Base-by-base conservation (phyloP, 202 grass and related monocot species). In the Saccharum hybrid region DNA sequence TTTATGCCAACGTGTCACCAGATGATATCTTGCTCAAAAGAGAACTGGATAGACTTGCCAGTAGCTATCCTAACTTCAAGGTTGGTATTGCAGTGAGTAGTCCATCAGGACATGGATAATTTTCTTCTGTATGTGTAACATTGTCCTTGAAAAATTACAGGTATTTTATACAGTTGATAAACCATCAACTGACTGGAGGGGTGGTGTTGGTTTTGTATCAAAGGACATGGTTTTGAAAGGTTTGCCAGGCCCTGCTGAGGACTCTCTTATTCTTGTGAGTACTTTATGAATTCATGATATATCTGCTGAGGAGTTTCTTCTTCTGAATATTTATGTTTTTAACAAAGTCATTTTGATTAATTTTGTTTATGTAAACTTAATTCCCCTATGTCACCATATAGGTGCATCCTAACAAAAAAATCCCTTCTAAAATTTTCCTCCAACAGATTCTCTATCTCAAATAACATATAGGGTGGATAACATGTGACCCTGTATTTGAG, bases 81-180 rank as follows among this genome's bases (percentile, higher is more conserved):
- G 94, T 97, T 82, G 49, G 52, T 86, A 82, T 42, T 59, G 14
- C 23, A 76, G 70, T 52, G 70, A 45, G 22, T 87, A 43, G 42
- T 74, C 8, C 45, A 36, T 68, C 63, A 22, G 10, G 8, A 80
- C 15, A 28, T 79, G 60, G 30, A 60, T 81, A 66, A 63, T 74
- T 39, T 71, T 66, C 38, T 57, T 66, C 8, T 37, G 59, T 42
- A 34, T 77, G 30, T 31, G 12, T 64, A 64, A 85, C 8, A 40
- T n/a, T 38, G 3, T 71, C 18, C 36, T 21, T 54, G 33, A 23
- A 57, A 82, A 43, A 74, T 80, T 89, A 28, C 75, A 98, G 96
- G 96, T 92, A 33, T 98, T 95, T 68, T 98, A 98, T 87, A 98
- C 96, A 70, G 92, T 95, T 33, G 92, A 98, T 79, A 95, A 98